phyloP scores from a whole-genome alignment of 192 early-diverging fungal species.

The Backusella parvicylindrica region DNA sequence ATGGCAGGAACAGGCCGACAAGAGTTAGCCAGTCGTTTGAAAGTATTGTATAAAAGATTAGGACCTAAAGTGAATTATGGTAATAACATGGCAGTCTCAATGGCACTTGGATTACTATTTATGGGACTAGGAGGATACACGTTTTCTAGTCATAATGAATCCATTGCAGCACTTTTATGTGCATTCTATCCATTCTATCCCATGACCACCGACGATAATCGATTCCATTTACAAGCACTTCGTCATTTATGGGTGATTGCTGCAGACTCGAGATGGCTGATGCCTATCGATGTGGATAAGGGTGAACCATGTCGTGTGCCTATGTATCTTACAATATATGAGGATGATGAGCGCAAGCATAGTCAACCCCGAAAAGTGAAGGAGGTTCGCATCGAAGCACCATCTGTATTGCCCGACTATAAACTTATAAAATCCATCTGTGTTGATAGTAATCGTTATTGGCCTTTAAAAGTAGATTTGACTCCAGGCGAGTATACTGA shows the following conservation, averaged over 20 bases:
- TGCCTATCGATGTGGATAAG: slow-evolving; percentile 62
- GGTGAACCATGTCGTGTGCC: slow-evolving; percentile 52
- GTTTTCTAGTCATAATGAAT: slow-evolving; percentile 56
- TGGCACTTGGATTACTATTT: slow-evolving; percentile 80
- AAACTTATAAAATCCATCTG: not conserved
- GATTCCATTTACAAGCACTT: slow-evolving; percentile 68
- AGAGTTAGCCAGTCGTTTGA: slow-evolving; percentile 55
- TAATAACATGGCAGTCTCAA: slow-evolving; percentile 64
- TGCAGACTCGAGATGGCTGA: slow-evolving; percentile 62
- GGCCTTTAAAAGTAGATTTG: not conserved
- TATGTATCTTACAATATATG: slow-evolving; percentile 41
- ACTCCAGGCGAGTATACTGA: not conserved
- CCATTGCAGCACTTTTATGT: slow-evolving; percentile 66
- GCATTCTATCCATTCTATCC: slow-evolving; percentile 69
- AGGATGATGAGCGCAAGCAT: slow-evolving; percentile 12
- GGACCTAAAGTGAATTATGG: slow-evolving; percentile 60
- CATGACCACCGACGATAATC: slow-evolving; percentile 50
- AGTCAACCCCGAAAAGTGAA: not conserved
- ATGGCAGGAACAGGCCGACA: slow-evolving; percentile 81
- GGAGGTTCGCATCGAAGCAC: slow-evolving; percentile 47
- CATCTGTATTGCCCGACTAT: slow-evolving; percentile 15
- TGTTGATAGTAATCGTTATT: not conserved
- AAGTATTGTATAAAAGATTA: slow-evolving; percentile 46
- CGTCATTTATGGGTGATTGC: slow-evolving; percentile 82
- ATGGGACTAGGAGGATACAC: slow-evolving; percentile 68